Conservation (phyloP, 2,329 filamentous ascomycete genomes). For the Lasiodiplodia hormozganensis region DNA sequence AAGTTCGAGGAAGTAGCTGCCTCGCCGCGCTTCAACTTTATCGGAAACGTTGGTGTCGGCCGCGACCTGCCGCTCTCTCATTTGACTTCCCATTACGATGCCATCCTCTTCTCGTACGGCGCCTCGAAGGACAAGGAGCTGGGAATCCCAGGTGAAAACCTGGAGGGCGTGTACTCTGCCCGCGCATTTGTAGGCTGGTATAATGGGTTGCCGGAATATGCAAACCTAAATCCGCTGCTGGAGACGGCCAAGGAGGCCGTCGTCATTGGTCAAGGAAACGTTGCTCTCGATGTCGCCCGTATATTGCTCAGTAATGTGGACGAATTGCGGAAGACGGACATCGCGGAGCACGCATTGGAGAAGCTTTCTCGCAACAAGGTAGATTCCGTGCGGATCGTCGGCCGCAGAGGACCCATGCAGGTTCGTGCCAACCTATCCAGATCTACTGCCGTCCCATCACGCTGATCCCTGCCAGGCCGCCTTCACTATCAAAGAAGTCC, state of each 20-base stretch:
- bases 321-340: slow-evolving; percentile 80
- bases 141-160: slow-evolving; percentile 78
- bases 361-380: slow-evolving; percentile 75
- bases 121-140: slow-evolving; percentile 83
- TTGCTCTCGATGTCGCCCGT: slow-evolving; percentile 90
- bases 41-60: slow-evolving; percentile 88
- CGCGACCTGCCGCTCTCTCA: slow-evolving; percentile 69
- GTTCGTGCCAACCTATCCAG: slow-evolving; percentile 52
- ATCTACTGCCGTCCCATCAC: not conserved
- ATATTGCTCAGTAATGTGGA: slow-evolving; percentile 82
- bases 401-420: slow-evolving; percentile 87
- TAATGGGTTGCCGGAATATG: slow-evolving; percentile 88
- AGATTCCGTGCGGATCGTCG: slow-evolving; percentile 83
- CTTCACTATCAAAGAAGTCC: slow-evolving; percentile 93
- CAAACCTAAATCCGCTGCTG: slow-evolving; percentile 74
- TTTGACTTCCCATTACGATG: slow-evolving; percentile 85
- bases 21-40: slow-evolving; percentile 83
- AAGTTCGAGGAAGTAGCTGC: slow-evolving; percentile 89
- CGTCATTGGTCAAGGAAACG: slow-evolving; percentile 93
- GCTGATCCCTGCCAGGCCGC: slow-evolving; percentile 68
- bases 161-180: slow-evolving; percentile 83
- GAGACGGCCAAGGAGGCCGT: slow-evolving; percentile 80
- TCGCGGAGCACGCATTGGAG: slow-evolving; percentile 82
- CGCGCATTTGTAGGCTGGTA: slow-evolving; percentile 98
- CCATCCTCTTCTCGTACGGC: slow-evolving; percentile 90